Evolutionary conservation across 2,329 filamentous ascomycete genomes (phyloP).

Genomic region (Diaporthe nobilis): DNA sequence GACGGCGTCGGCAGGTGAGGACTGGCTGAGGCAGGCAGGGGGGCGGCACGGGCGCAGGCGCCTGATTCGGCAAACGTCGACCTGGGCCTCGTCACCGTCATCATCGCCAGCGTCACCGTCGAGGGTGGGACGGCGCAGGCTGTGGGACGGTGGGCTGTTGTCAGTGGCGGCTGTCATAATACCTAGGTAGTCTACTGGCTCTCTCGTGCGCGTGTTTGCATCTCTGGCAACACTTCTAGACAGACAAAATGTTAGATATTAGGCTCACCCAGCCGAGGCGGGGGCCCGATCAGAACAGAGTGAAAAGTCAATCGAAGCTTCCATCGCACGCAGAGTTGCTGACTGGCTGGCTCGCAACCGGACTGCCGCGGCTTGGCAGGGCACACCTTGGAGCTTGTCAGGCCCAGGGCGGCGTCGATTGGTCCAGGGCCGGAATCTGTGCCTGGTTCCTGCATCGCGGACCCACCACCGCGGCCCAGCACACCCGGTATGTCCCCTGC

Average conservation of each 20-base stretch:
- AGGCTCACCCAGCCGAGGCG: not conserved
- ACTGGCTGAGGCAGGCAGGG: slow-evolving; percentile 8
- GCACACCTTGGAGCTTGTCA: slow-evolving; percentile 21
- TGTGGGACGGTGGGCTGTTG: slow-evolving; percentile 4
- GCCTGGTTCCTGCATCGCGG: slow-evolving; percentile 38
- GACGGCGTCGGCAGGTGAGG: slow-evolving; percentile 16
- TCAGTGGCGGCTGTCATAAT: slow-evolving; percentile 8
- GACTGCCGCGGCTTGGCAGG: slow-evolving; percentile 26
- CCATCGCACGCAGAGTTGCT: not conserved
- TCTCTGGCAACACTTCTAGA: not conserved
- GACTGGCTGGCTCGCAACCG: slow-evolving; percentile 1
- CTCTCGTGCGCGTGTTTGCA: not conserved
- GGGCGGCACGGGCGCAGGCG: not conserved
- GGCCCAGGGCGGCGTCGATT: slow-evolving; percentile 21
- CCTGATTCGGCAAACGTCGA: not conserved
- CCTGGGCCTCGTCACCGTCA: not conserved
- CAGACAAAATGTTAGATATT: not conserved
- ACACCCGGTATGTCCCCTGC: not conserved
- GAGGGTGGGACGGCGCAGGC: slow-evolving; percentile 16
- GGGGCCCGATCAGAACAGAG: not conserved
- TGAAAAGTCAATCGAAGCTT: slow-evolving; percentile 11
- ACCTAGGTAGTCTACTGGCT: not conserved
- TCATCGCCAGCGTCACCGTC: not conserved
- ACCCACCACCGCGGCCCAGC: slow-evolving; percentile 4
- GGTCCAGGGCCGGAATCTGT: slow-evolving; percentile 20